Base-by-base conservation (phyloP, 2,329 filamentous ascomycete species). In the Penicillium palitans region DNA sequence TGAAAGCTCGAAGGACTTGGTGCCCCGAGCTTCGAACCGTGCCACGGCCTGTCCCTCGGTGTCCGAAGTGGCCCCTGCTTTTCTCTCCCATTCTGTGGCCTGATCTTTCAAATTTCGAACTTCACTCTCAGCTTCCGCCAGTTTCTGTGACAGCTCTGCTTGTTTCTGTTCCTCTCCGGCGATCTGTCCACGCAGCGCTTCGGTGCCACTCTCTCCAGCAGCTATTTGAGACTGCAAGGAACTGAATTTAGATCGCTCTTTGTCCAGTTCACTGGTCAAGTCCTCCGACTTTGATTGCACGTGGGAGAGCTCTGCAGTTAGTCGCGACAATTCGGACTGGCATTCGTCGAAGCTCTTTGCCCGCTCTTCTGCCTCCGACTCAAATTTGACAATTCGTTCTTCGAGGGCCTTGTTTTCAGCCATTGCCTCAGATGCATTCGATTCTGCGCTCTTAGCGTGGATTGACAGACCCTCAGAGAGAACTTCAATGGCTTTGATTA, bases 201-300 rank as follows among this genome's bases (percentile, higher is more conserved):
- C 90, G 0, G 91, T 92, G 6, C 91, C 91, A 3, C 87, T 92
- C 73, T 95, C 91, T 17, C 91, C 92, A 63, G 93, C 89, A 1
- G 89, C 86, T 69, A 96, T 87, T 72, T 89, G 89, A 17, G 80
- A 79, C 57, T 90, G 85, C 24, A 96, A 78, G 29, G 83, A 80
- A 57, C 82, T 84, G 24, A 96, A 81, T 66, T 95, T 88, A 15
- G 83, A 79, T 40, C 90, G 86, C 59, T 89, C 86, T 56, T 90
- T 86, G 2, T 83, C 80, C n/a, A 87, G 75, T 65, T 86, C 84
- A 13, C 78, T 69, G 17, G 76, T 74, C 35, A 85, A 69, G 0
- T 78, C 76, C 2, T 71, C 70, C 8, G 79, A 70, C 64, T 80
- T 82, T 10, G 77, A 78, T 54, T 77, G 78, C 62, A 81, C 79